Evolutionary conservation across 1,284 basidiomycete genomes (phyloP), one percentile per base, ranked within the genome.

Genomic region (Cutaneotrichosporon spelunceum): DNA sequence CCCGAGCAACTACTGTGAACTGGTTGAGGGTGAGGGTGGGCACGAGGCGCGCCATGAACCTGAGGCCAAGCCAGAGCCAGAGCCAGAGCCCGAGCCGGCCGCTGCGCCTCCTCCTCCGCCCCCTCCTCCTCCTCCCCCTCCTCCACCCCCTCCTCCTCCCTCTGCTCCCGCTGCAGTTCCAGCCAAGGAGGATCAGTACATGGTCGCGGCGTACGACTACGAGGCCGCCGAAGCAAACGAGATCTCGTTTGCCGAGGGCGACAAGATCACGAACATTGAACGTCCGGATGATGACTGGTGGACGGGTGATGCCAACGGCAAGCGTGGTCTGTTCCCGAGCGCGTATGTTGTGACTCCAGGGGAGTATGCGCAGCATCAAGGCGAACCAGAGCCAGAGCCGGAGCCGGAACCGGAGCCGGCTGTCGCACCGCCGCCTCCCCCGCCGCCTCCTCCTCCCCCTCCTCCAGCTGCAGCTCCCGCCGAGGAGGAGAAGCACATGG

Each of bases 141-240:
- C 75, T 1, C 69, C 74, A 5, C 70, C 73, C 7, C 63, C 73
- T 3, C 69, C 72, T 4, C 72, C 75, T 6, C 72, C 78, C 19
- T 68, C 76, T 16, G 71, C 65, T 1, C 44, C 60, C 8, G 56
- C 61, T 29, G 62, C 61, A 19, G 56, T 64, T 0, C 59, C 65
- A 1, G 61, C 52, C 1, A 47, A 52, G 13, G 59, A 65, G 7
- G 70, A 66, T 10, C 63, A 70, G 23, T 55, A 61, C 54, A 68
- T 69, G 45, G 58, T 72, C 13, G 74, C 73, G 10, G 66, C 68
- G 42, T 76, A 76, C 59, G 74, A 74, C 67, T 93, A 94, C 70
- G 88, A 90, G 14, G 89, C 90, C 0, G 85, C 85, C 0, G 92
- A 95, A 73, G 91, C 92, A 67, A 94, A 94, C 72, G 93, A 96